Conservation (phyloP, 345 rosid species). For the Durio zibethinus region DNA sequence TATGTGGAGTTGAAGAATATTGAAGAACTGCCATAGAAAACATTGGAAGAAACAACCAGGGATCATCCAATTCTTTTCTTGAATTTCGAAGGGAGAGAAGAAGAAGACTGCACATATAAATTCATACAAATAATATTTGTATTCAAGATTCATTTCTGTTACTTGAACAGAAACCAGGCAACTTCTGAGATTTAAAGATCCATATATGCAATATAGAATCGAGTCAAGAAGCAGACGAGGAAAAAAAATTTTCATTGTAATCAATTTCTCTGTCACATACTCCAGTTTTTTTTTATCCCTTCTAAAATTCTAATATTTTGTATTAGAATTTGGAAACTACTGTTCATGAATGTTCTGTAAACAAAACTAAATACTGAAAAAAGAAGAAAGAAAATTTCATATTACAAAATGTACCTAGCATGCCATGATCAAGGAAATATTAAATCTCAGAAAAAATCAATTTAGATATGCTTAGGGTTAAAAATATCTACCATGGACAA, state of each 20-base stretch:
- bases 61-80: neutral
- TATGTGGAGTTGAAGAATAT: constrained; percentile 26
- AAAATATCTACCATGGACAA: neutral
- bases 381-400: neutral
- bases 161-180: constrained; percentile 17
- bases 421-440: neutral
- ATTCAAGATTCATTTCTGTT: constrained; percentile 16
- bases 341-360: constrained; percentile 3
- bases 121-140: neutral
- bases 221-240: neutral
- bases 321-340: neutral
- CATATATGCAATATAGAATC: neutral
- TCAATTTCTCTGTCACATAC: neutral
- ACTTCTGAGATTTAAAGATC: neutral
- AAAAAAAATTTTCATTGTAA: neutral
- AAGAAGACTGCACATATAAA: constrained; percentile 7
- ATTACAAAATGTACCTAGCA: neutral
- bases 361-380: neutral
- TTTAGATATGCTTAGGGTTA: neutral
- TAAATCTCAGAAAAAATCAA: neutral
- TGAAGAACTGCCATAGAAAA: constrained; percentile 30
- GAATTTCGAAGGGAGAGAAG: neutral
- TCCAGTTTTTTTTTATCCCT: neutral
- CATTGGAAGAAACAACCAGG: neutral
- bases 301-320: neutral